Evolutionary conservation across 2,329 filamentous ascomycete genomes (phyloP).

Genomic region (Alternaria sp.): DNA sequence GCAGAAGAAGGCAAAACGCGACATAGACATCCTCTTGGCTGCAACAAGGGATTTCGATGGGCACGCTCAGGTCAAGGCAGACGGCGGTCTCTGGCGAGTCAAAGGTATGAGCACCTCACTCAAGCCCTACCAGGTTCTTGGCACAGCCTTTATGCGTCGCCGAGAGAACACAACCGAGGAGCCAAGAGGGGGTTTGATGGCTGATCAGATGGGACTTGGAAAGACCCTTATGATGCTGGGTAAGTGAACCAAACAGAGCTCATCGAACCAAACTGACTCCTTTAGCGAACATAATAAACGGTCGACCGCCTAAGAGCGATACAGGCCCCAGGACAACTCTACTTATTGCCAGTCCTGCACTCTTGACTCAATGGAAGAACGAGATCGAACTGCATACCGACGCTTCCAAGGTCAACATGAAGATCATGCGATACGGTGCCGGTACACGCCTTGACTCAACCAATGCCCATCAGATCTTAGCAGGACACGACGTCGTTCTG

Average conservation of each 20-base stretch:
- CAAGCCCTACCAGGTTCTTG: slow-evolving; percentile 59
- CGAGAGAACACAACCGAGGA: slow-evolving; percentile 52
- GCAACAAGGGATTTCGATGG: too few species aligned
- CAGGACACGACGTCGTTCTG: slow-evolving; percentile 42
- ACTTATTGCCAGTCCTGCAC: slow-evolving; percentile 50
- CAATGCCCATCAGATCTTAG: slow-evolving; percentile 13
- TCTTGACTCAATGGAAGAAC: slow-evolving; percentile 50
- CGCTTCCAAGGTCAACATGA: slow-evolving; percentile 9
- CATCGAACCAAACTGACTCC: not conserved
- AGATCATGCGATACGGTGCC: slow-evolving; percentile 35
- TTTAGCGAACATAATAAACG: slow-evolving; percentile 54
- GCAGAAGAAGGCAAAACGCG: too few species aligned
- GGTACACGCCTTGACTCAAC: slow-evolving; percentile 35
- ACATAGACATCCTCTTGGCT: too few species aligned
- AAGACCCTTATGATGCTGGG: slow-evolving; percentile 51
- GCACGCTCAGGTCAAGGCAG: slow-evolving; percentile 16
- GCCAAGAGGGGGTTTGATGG: slow-evolving; percentile 52
- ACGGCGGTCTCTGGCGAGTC: slow-evolving; percentile 52
- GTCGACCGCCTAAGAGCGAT: slow-evolving; percentile 22
- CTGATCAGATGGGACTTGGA: slow-evolving; percentile 52
- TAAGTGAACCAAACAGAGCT: slow-evolving; percentile 1
- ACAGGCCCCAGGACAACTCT: slow-evolving; percentile 46
- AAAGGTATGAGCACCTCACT: slow-evolving; percentile 57
- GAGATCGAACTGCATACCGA: slow-evolving; percentile 42
- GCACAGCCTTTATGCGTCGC: slow-evolving; percentile 60